These are phyloP conservation scores for Rubus parviflorus DNA, from an alignment of 306 rosid genomes.

Conservation along the genomic window DNA sequence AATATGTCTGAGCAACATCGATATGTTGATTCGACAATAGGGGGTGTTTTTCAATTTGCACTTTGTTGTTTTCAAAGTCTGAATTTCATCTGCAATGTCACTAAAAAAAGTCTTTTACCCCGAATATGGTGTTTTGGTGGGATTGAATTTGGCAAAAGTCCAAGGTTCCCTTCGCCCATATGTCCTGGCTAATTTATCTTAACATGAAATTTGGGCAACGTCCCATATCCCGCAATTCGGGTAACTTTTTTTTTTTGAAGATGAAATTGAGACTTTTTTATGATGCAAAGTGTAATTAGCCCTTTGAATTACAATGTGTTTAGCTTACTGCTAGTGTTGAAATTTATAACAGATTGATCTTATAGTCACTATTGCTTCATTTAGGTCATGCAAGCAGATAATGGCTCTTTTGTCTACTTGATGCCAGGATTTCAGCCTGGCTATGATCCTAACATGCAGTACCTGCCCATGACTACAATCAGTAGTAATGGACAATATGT, in stretches of 20 bases:
- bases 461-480: slow-evolving; percentile 43
- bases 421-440: slow-evolving; percentile 75
- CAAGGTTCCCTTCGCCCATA: background rate
- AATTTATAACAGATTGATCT: slow-evolving; percentile 10
- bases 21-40: background rate
- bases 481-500: slow-evolving; percentile 64
- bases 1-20: background rate
- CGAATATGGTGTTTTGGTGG: background rate
- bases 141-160: background rate
- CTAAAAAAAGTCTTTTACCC: background rate
- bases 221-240: background rate
- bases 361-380: slow-evolving; percentile 33
- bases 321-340: background rate
- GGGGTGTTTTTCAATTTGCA: slow-evolving; percentile 4
- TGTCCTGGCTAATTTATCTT: background rate
- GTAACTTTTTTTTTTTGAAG: background rate
- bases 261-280: background rate
- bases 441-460: slow-evolving; percentile 43
- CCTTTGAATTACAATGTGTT: background rate
- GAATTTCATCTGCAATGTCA: background rate
- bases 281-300: background rate
- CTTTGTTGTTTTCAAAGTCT: background rate
- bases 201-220: background rate
- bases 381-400: slow-evolving; percentile 89
- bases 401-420: slow-evolving; percentile 71